phyloP scores from a whole-genome alignment of 257 asterid genomes.

The Forsythia suspensa region DNA sequence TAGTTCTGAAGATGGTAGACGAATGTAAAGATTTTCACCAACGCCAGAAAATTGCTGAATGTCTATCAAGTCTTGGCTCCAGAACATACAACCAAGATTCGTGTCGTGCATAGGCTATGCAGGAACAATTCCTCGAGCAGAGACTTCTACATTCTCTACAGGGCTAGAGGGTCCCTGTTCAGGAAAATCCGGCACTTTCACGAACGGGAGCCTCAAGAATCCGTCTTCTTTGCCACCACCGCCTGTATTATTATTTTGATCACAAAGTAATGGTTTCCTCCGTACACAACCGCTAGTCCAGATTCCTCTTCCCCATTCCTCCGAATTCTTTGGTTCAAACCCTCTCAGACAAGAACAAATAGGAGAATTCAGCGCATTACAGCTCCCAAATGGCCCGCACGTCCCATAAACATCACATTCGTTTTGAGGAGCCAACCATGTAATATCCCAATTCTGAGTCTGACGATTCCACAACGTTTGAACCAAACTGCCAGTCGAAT shows the following conservation, averaged over 20 bases:
- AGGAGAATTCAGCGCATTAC: slow-evolving; percentile 24
- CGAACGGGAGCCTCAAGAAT: slow-evolving; percentile 25
- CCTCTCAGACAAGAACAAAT: slow-evolving; percentile 48
- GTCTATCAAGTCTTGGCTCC: slow-evolving; percentile 46
- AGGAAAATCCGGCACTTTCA: slow-evolving; percentile 46
- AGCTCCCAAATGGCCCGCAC: slow-evolving; percentile 51
- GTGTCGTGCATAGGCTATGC: slow-evolving; percentile 49
- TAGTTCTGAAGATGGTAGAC: slow-evolving; percentile 44
- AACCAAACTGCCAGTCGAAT: slow-evolving; percentile 35
- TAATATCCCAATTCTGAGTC: slow-evolving; percentile 29
- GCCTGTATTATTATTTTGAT: not conserved
- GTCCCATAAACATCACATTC: slow-evolving; percentile 48
- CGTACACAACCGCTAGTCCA: slow-evolving; percentile 45
- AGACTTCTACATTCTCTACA: slow-evolving; percentile 26
- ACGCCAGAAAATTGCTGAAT: slow-evolving; percentile 35
- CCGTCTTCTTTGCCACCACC: slow-evolving; percentile 20
- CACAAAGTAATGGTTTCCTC: slow-evolving; percentile 28
- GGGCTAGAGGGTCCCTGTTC: slow-evolving; percentile 7
- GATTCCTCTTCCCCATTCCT: slow-evolving; percentile 42
- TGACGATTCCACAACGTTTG: slow-evolving; percentile 40
- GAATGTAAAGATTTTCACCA: slow-evolving; percentile 51
- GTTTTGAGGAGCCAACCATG: slow-evolving; percentile 29
- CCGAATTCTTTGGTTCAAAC: slow-evolving; percentile 30
- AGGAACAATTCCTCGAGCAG: slow-evolving; percentile 53
- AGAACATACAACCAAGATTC: slow-evolving; percentile 53